phyloP scores from a whole-genome alignment of 1,284 basidiomycete species.

The Mycena citricolor region DNA sequence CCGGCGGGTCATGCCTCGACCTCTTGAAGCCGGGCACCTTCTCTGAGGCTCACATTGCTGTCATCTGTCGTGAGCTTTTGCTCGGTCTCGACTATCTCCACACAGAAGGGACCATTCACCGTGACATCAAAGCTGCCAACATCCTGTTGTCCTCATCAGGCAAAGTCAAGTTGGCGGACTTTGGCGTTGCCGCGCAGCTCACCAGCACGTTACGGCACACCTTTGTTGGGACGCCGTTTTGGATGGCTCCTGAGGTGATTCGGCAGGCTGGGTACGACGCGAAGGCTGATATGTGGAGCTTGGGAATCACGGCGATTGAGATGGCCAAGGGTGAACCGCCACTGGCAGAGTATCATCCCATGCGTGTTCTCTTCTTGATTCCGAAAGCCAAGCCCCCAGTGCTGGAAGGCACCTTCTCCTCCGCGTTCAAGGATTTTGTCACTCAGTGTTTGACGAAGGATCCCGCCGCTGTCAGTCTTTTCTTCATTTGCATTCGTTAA shows the following conservation, averaged over 20 bases:
- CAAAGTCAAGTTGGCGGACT: conserved; percentile 96
- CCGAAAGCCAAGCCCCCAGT: conserved; percentile 94
- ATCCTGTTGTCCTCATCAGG: conserved; percentile 88
- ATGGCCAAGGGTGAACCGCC: conserved; percentile 95
- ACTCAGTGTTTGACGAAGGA: conserved; percentile 92
- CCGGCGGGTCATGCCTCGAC: conserved; percentile 97
- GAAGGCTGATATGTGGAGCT: conserved; percentile 95
- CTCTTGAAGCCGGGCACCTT: conserved; percentile 90
- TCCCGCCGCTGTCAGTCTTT: conserved; percentile 61
- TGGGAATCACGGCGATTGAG: conserved; percentile 96
- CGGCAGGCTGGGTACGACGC: conserved; percentile 95
- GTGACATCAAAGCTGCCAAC: conserved; percentile 99
- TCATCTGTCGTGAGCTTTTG: conserved; percentile 91
- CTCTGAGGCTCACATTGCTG: conserved; percentile 90
- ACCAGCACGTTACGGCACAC: conserved; percentile 88
- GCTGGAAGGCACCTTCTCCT: conserved; percentile 82
- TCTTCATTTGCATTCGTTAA: conserved; percentile 1
- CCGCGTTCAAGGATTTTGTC: conserved; percentile 93
- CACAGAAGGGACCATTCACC: conserved; percentile 92
- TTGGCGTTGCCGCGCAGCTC: conserved; percentile 93
- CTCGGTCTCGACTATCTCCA: conserved; percentile 96
- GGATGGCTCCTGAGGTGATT: conserved; percentile 99
- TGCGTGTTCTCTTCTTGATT: conserved; percentile 95
- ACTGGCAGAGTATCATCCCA: conserved; percentile 90
- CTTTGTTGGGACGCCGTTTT: conserved; percentile 95